Evolutionary conservation across 148 eudicot species (phyloP).

Genomic region (Rhododendron vialii): DNA sequence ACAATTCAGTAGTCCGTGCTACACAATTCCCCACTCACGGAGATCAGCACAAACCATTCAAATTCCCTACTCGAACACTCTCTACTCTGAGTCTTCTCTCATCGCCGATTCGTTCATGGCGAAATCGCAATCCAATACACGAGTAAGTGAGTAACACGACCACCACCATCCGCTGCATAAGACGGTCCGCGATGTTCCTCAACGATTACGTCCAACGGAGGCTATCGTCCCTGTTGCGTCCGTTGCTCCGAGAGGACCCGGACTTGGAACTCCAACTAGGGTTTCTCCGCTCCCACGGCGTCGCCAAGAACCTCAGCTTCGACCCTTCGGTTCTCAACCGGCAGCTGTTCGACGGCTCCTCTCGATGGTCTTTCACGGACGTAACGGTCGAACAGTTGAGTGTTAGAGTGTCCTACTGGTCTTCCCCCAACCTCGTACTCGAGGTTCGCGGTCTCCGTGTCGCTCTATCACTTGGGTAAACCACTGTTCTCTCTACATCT

Average conservation of each 20-base stretch:
- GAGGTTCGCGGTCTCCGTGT: slow-evolving; percentile 50
- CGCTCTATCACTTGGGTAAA: slow-evolving; percentile 44
- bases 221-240: slow-evolving; percentile 46
- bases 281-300: slow-evolving; percentile 37
- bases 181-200: slow-evolving; percentile 35
- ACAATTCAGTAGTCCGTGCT: background rate
- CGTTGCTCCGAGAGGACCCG: slow-evolving; percentile 62
- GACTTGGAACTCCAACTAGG: slow-evolving; percentile 69
- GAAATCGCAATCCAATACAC: background rate
- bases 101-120: background rate
- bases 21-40: background rate
- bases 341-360: slow-evolving; percentile 29
- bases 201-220: slow-evolving; percentile 38
- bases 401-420: slow-evolving; percentile 47
- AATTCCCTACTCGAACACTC: background rate
- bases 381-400: slow-evolving; percentile 46
- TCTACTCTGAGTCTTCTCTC: background rate
- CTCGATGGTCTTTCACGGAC: slow-evolving; percentile 36
- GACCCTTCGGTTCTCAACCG: slow-evolving; percentile 37
- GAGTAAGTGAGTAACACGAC: too few species aligned
- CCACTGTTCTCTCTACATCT: slow-evolving; percentile 2
- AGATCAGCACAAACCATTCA: background rate
- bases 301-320: slow-evolving; percentile 45
- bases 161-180: background rate
- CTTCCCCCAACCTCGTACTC: slow-evolving; percentile 49